Percentiles rank a stretch among this genome's conserved stretches.
Conservation (phyloP, 2,329 filamentous ascomycete genomes). For the Penicillium glabrum region DNA sequence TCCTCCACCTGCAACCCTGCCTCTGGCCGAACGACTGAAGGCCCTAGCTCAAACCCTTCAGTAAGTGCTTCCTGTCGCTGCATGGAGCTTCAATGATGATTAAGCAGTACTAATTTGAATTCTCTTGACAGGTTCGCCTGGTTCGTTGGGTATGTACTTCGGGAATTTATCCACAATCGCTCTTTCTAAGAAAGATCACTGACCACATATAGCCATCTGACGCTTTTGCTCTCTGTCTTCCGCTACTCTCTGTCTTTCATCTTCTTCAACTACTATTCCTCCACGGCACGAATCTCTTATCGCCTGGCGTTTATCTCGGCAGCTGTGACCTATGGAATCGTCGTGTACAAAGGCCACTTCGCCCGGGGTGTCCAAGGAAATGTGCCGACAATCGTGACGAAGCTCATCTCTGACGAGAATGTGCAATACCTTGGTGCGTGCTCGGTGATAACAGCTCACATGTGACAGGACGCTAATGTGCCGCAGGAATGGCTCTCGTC, state of each 20-base stretch:
- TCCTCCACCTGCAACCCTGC: conserved; percentile 67
- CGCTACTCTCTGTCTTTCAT: conserved; percentile 85
- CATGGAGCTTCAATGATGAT: conserved; percentile 9
- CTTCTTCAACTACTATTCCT: conserved; percentile 80
- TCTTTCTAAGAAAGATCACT: conserved; percentile 14
- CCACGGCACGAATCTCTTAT: conserved; percentile 80
- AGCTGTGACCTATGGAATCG: conserved; percentile 91
- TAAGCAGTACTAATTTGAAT: conserved; percentile 30
- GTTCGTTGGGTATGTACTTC: conserved; percentile 70
- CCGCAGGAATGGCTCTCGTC: conserved; percentile 81
- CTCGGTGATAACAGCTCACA: not conserved
- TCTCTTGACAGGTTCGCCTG: conserved; percentile 58
- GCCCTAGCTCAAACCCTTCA: conserved; percentile 85
- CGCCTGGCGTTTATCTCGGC: conserved; percentile 87
- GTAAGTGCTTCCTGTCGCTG: conserved; percentile 56
- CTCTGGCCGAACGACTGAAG: conserved; percentile 72
- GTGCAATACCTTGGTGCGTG: conserved; percentile 90
- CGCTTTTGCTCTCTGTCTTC: conserved; percentile 76
- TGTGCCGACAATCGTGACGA: conserved; percentile 61
- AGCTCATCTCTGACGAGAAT: conserved; percentile 84
- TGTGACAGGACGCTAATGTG: conserved; percentile 1
- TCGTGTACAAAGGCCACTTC: conserved; percentile 96
- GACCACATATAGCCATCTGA: conserved; percentile 67
- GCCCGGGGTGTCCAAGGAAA: conserved; percentile 72
- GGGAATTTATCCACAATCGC: not conserved